Base-by-base conservation (phyloP, 139 green algal genomes). In the Chlorella sp. region DNA sequence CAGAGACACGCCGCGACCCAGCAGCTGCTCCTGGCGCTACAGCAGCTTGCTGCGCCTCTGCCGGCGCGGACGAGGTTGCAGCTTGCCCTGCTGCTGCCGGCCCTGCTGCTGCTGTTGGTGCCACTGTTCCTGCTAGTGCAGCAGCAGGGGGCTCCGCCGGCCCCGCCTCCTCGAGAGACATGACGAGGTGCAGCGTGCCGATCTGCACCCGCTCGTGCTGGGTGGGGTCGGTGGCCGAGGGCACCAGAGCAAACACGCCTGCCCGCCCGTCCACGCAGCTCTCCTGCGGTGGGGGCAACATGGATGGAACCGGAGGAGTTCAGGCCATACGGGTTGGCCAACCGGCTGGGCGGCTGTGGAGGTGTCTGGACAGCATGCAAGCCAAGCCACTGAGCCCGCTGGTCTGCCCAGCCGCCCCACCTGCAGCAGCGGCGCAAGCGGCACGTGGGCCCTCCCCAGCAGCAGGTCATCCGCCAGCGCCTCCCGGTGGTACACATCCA, bases 261-360 rank as follows among this genome's bases (percentile, higher is more conserved):
- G 89, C 89, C 28, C 84, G 84, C 32, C 89, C 89, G 22, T 92
- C 83, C 73, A 92, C 81, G 75, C 86, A 90, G 36, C 72, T 82
- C 80, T 90, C 86, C 65, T 88, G 82, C n/a, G 87, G 84, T 5
- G 6, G 7, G 60, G 24, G 26, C 26, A 36, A n/a, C n/a, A n/a
- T n/a, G 62, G 62, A 36, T 1, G 26, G 8, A 20, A 69, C 22
- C 62, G 8, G 22, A 36, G 62, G 26, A 1, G 62, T 36, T 9
- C 26, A 34, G 26, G 24, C 26, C n/a, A n/a, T n/a, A n/a, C n/a
- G n/a, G n/a, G n/a, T n/a, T n/a, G n/a, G n/a, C n/a, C n/a, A n/a
- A n/a, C n/a, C n/a, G n/a, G n/a, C n/a, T n/a, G n/a, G n/a, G n/a
- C n/a, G n/a, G n/a, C n/a, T n/a, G n/a, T n/a, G n/a, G n/a, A n/a